Percentiles rank a stretch among this genome's conserved stretches.
These are phyloP conservation scores for Russula emetica DNA, from an alignment of 768 basidiomycete genomes.

Conservation along the genomic window DNA sequence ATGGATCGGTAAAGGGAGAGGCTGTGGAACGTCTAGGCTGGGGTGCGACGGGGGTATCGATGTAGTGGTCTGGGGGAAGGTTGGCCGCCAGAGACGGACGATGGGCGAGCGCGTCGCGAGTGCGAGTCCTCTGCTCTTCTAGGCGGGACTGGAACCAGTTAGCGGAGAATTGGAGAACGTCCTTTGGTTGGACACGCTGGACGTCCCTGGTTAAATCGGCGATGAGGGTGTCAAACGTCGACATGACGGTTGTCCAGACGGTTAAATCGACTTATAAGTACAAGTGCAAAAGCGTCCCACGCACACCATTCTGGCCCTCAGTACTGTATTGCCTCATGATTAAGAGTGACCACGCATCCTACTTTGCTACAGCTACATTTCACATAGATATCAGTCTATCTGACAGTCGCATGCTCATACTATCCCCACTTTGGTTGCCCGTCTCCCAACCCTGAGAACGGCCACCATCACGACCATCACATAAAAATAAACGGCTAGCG, in stretches of 20 bases:
- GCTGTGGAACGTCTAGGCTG: slow-evolving; percentile 40
- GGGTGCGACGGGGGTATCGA: slow-evolving; percentile 44
- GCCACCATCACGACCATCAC: not conserved
- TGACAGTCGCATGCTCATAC: not conserved
- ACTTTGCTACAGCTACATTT: not conserved
- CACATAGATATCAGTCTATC: not conserved
- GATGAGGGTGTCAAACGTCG: slow-evolving; percentile 79
- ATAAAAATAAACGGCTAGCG: not conserved
- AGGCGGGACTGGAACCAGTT: slow-evolving; percentile 91
- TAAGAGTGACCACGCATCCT: not conserved
- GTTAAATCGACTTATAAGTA: not conserved
- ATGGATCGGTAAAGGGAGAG: slow-evolving; percentile 54
- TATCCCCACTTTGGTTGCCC: not conserved
- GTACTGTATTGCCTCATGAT: not conserved
- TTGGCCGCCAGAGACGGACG: slow-evolving; percentile 48
- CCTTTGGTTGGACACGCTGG: slow-evolving; percentile 80
- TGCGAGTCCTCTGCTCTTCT: slow-evolving; percentile 76
- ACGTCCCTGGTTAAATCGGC: slow-evolving; percentile 83
- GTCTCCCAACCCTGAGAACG: not conserved
- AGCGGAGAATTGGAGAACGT: slow-evolving; percentile 87
- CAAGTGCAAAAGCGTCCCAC: slow-evolving; percentile 1
- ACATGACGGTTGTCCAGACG: slow-evolving; percentile 38
- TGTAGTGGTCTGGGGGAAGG: slow-evolving; percentile 55
- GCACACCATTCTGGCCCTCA: not conserved
- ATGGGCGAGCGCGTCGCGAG: slow-evolving; percentile 58